Percentiles rank a stretch among this genome's conserved stretches.
Conservation (phyloP, 164 flowering plant genomes). For the Chloranthus sessilifolius region DNA sequence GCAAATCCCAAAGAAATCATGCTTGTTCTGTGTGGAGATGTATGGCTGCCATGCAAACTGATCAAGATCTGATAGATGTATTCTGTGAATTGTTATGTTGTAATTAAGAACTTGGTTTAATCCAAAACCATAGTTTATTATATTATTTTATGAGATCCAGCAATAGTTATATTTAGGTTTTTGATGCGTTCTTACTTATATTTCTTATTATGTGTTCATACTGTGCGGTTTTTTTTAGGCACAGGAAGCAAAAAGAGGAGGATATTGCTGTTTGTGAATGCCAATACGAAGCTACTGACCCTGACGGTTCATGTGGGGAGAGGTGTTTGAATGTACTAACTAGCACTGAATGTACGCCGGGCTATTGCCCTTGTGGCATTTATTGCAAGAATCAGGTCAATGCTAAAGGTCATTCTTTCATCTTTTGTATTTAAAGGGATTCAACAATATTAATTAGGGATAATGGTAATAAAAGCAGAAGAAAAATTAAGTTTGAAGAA, state of each 20-base stretch:
- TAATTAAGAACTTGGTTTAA: too few species aligned
- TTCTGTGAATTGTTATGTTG: too few species aligned
- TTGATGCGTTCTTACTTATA: too few species aligned
- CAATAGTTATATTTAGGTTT: too few species aligned
- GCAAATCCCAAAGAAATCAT: too few species aligned
- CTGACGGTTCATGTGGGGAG: constrained; percentile 81
- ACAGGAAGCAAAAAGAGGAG: constrained; percentile 79
- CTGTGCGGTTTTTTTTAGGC: constrained; percentile 29
- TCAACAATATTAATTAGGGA: neutral
- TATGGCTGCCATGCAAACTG: too few species aligned
- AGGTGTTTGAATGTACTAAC: constrained; percentile 84
- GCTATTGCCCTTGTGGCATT: constrained; percentile 63
- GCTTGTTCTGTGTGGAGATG: too few species aligned
- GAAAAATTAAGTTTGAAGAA: too few species aligned
- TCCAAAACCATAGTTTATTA: too few species aligned
- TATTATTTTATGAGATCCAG: too few species aligned
- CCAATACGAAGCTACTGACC: constrained; percentile 43
- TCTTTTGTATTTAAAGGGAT: neutral
- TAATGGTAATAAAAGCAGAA: too few species aligned
- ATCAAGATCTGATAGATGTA: too few species aligned
- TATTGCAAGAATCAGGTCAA: constrained; percentile 85
- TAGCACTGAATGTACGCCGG: constrained; percentile 91
- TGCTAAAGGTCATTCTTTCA: constrained; percentile 6
- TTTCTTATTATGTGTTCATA: neutral
- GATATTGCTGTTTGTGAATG: constrained; percentile 78